Base-by-base conservation (phyloP, 192 early-diverging fungal species). In the Linnemannia hyalina region DNA sequence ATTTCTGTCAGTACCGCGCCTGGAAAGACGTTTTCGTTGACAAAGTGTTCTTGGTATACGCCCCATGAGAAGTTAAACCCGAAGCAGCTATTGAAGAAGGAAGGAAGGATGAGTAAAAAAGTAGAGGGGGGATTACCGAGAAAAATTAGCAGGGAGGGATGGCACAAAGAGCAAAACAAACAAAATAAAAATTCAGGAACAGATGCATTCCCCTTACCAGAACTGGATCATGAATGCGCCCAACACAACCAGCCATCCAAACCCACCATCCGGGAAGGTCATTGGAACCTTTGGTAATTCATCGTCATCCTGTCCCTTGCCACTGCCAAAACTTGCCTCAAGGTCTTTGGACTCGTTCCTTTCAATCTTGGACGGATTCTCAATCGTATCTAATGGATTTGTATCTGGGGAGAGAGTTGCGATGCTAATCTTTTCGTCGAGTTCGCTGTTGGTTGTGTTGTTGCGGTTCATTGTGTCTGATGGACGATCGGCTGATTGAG, bases 141-240 rank as follows among this genome's bases (percentile, higher is more conserved):
- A 11, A 32, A 65, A 26, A 65, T 32, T 35, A 65, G 11, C 32
- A 10, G 60, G 29, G 2, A 3, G 3, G 60, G 11, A 26, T 32
- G 57, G n/a, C 16, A 16, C 22, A 20, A 55, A 22, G 54, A 8
- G 18, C 23, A 15, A 15, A 10, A 13, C 60, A 65, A 29, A 60
- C 55, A 60, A 26, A 42, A 49, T 3, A 55, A 44, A 23, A 73
- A 20, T 7, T 40, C 38, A 40, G 71, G 20, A 23, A 32, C 52
- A 29, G 15, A 44, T 18, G 36, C 29, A 23, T 65, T 9, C 5
- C 16, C 15, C 57, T 74, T 72, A 85, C 82, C 82, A 85, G 74
- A 85, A 85, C 49, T 89, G 88, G 35, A 89, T 82, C 75, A 89
- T 74, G 70, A 89, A 87, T n/a, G 80, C 84, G 46, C 88, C 88